Percentiles rank a stretch among this genome's conserved stretches.
Conservation (phyloP, 2,329 filamentous ascomycete genomes). For the Diplocarpon rosae region DNA sequence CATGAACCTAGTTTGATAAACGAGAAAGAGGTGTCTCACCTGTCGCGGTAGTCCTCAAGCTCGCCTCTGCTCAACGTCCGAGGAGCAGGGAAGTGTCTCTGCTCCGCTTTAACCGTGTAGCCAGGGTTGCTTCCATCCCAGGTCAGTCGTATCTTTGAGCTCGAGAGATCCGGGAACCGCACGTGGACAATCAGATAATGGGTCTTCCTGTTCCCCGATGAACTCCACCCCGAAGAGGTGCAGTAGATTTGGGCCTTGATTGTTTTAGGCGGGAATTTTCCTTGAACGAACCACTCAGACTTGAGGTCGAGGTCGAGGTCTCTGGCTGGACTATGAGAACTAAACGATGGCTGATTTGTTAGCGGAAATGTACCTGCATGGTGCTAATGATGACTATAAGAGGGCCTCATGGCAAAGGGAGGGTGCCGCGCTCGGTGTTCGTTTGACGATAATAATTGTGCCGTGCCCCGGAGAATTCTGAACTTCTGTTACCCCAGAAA, state of each 20-base stretch:
- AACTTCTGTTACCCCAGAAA: too few species aligned
- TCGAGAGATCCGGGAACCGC: slow-evolving; percentile 24
- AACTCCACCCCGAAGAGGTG: slow-evolving; percentile 18
- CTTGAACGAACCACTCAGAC: slow-evolving; percentile 25
- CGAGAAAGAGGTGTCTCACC: slow-evolving; percentile 2
- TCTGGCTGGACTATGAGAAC: slow-evolving; percentile 6
- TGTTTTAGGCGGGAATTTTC: slow-evolving; percentile 20
- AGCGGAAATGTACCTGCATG: slow-evolving; percentile 3
- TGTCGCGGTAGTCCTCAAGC: slow-evolving; percentile 15
- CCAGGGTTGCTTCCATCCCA: slow-evolving; percentile 28
- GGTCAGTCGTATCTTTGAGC: slow-evolving; percentile 27
- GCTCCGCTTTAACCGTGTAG: slow-evolving; percentile 25
- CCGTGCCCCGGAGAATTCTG: neutral
- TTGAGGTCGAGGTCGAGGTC: slow-evolving; percentile 26
- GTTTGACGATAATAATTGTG: neutral
- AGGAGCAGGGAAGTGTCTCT: slow-evolving; percentile 27
- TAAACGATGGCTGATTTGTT: slow-evolving; percentile 14
- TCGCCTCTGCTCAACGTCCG: slow-evolving; percentile 13
- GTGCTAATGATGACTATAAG: neutral
- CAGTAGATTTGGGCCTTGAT: slow-evolving; percentile 12
- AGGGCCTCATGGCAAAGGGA: neutral
- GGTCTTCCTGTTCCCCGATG: slow-evolving; percentile 19
- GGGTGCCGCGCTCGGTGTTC: neutral
- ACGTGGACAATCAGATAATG: slow-evolving; percentile 26
- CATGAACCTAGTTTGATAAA: too few species aligned